These are phyloP conservation scores for Heimioporus sp. DNA, from an alignment of 768 basidiomycete genomes.

Conservation along the genomic window DNA sequence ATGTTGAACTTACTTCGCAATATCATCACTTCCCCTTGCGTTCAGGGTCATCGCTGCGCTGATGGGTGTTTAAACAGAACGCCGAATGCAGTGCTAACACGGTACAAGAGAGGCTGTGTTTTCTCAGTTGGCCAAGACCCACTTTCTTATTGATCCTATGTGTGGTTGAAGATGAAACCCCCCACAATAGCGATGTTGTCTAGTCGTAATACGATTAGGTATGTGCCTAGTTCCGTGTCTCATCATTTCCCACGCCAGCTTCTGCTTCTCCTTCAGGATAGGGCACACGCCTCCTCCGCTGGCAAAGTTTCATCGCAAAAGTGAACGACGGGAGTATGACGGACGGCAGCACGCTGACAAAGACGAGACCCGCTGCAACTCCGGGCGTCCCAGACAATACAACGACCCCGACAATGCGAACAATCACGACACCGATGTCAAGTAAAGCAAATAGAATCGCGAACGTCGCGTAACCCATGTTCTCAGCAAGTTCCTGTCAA, in stretches of 20 bases:
- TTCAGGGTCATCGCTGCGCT: neutral
- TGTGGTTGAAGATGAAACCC: no score
- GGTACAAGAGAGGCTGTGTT: conserved; percentile 10
- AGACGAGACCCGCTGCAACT: conserved; percentile 9
- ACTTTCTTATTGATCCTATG: no score
- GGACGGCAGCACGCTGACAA: conserved; percentile 9
- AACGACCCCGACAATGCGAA: conserved; percentile 15
- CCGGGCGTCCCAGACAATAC: conserved; percentile 10
- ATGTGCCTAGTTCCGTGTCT: neutral
- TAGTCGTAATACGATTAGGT: no score
- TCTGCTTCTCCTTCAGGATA: conserved; percentile 1
- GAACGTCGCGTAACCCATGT: conserved; percentile 15
- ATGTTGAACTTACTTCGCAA: conserved; percentile 36
- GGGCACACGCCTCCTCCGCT: neutral
- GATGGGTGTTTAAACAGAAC: neutral
- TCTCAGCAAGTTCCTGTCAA: conserved; percentile 11
- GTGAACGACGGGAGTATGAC: conserved; percentile 3
- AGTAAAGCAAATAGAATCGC: conserved; percentile 13
- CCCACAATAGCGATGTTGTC: no score
- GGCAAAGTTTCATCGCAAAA: neutral
- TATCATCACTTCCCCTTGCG: conserved; percentile 39
- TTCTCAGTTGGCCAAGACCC: neutral
- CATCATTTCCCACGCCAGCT: neutral
- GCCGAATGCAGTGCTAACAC: neutral
- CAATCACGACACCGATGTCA: conserved; percentile 18